A percentile compares a stretch with the other conserved stretches of the same genome.
Conservation (phyloP, 2,329 filamentous ascomycete genomes). For the Coniochaeta pulveracea region DNA sequence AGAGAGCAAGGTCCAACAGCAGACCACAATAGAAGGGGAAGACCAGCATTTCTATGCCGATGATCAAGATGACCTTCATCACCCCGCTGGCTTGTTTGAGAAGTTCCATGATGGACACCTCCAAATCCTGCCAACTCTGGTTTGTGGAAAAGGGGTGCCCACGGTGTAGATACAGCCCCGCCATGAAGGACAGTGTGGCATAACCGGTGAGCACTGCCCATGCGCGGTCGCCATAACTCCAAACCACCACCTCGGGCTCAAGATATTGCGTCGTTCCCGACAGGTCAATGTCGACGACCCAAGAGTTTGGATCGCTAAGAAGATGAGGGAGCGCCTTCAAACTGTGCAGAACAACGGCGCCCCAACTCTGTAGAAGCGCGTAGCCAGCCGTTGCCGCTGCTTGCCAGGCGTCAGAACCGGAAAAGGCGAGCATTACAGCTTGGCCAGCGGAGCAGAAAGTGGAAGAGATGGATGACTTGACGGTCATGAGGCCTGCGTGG, state of each 20-base stretch:
- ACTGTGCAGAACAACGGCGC: constrained; percentile 12
- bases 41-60: constrained; percentile 96
- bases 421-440: constrained; percentile 29
- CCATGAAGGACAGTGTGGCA: constrained; percentile 58
- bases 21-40: constrained; percentile 95
- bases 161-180: constrained; percentile 68
- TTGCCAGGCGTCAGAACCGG: constrained; percentile 24
- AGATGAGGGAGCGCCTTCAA: constrained; percentile 20
- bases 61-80: constrained; percentile 95
- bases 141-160: constrained; percentile 55
- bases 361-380: constrained; percentile 11
- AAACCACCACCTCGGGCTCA: constrained; percentile 52
- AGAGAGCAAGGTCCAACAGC: constrained; percentile 74
- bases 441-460: constrained; percentile 27
- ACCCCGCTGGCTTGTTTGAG: constrained; percentile 92
- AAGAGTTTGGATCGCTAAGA: constrained; percentile 37
- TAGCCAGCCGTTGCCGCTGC: constrained; percentile 17
- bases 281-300: constrained; percentile 46
- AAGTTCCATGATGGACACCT: constrained; percentile 69
- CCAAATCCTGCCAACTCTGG: constrained; percentile 48
- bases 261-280: constrained; percentile 24
- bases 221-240: constrained; percentile 53
- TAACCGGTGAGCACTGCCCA: constrained; percentile 77
- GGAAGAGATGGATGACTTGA: constrained; percentile 41
- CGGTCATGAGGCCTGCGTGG: constrained; percentile 53